Conservation (phyloP, 148 eudicot genomes). For the Spergularia bocconei region DNA sequence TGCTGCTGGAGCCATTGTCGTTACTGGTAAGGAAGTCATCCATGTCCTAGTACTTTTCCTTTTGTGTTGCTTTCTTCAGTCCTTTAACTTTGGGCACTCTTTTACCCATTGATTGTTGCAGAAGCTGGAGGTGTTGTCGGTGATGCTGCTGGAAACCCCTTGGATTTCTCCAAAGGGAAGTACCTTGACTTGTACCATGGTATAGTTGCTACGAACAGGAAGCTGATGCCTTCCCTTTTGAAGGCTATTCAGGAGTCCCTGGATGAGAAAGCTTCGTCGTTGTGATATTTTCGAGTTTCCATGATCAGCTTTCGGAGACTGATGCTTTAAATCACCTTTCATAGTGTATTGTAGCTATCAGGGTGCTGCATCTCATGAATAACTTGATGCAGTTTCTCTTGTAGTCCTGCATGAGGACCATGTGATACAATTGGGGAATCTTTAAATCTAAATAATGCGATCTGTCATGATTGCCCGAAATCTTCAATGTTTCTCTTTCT, state of each 20-base stretch:
- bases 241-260: constrained; percentile 83
- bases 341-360: background rate
- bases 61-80: background rate
- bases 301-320: background rate
- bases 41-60: background rate
- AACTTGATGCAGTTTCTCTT: background rate
- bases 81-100: background rate
- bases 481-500: too few species aligned
- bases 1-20: constrained; percentile 92
- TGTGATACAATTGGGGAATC: background rate
- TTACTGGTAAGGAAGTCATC: constrained; percentile 50
- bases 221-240: constrained; percentile 80
- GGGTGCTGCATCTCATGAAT: background rate
- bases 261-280: constrained; percentile 62
- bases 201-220: constrained; percentile 76
- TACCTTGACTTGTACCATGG: constrained; percentile 84
- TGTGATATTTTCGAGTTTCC: constrained; percentile 31
- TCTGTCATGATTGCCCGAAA: background rate
- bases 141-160: constrained; percentile 90
- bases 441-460: background rate
- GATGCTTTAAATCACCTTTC: background rate
- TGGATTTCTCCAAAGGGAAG: constrained; percentile 89
- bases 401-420: background rate
- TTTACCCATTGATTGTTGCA: constrained; percentile 28
- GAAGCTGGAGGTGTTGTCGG: constrained; percentile 91